These are phyloP conservation scores for Psophocarpus tetragonolobus DNA, from an alignment of 306 rosid genomes.

Conservation along the genomic window DNA sequence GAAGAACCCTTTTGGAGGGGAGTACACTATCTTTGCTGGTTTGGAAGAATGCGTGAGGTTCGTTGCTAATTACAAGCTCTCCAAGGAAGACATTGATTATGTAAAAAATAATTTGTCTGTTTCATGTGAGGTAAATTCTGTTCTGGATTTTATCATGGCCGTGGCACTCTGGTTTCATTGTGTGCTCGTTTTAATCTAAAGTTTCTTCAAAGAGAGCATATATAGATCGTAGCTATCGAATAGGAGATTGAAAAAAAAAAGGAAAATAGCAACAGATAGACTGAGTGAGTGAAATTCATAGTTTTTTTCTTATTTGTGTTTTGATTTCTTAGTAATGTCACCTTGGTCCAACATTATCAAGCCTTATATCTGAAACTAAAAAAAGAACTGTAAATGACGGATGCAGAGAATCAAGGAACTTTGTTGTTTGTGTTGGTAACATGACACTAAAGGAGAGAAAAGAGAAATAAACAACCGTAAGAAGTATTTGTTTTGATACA, in stretches of 20 bases:
- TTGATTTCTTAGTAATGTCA: not conserved
- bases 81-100: constrained; percentile 63
- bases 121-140: constrained; percentile 65
- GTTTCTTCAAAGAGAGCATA: not conserved
- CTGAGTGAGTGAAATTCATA: too few species aligned
- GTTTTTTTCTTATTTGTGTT: not conserved
- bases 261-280: not conserved
- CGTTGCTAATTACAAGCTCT: constrained; percentile 65
- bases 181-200: not conserved
- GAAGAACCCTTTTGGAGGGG: constrained; percentile 87
- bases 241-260: not conserved
- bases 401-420: not conserved
- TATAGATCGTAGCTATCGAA: not conserved
- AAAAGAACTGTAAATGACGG: not conserved
- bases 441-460: too few species aligned
- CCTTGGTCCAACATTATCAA: not conserved
- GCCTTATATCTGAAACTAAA: not conserved
- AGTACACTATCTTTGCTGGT: constrained; percentile 83
- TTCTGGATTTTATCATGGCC: not conserved
- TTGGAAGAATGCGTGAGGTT: constrained; percentile 79
- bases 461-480: too few species aligned
- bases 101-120: constrained; percentile 57
- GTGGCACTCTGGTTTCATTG: not conserved
- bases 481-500: too few species aligned
- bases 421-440: constrained; percentile 2